Evolutionary conservation across 192 early-diverging fungal genomes (phyloP).

Genomic region (Obelidium mucronatum): DNA sequence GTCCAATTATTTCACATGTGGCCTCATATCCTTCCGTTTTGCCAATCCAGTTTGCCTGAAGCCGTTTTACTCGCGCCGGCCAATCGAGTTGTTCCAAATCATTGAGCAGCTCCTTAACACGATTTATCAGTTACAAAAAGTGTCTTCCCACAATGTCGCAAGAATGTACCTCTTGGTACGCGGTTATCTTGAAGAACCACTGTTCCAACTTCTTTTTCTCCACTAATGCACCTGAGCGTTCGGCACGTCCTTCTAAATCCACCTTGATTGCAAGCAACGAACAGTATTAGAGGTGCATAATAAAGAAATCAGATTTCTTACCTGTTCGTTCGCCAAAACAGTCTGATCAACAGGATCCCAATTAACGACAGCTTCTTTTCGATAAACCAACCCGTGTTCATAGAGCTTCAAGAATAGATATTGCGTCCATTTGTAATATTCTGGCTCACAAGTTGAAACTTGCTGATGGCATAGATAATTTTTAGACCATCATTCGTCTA

Average conservation of each 20-base stretch:
- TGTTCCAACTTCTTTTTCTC: constrained; percentile 85
- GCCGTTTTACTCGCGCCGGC: constrained; percentile 88
- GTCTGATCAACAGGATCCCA: constrained; percentile 98
- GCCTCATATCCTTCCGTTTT: constrained; percentile 70
- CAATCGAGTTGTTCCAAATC: constrained; percentile 83
- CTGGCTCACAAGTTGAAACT: constrained; percentile 83
- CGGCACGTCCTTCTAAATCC: constrained; percentile 83
- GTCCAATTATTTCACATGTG: neutral
- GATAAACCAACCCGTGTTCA: constrained; percentile 82
- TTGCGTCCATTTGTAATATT: constrained; percentile 97
- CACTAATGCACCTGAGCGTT: constrained; percentile 91
- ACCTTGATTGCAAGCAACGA: constrained; percentile 65
- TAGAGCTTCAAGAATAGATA: constrained; percentile 82
- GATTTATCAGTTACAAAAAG: neutral
- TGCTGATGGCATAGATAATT: constrained; percentile 56
- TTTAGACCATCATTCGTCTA: too few relatives aligned
- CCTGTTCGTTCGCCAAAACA: constrained; percentile 95
- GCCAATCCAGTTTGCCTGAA: constrained; percentile 95
- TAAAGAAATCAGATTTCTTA: constrained; percentile 33
- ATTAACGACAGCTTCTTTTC: constrained; percentile 90
- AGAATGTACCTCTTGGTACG: constrained; percentile 73
- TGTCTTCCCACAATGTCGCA: neutral
- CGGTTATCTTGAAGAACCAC: constrained; percentile 93
- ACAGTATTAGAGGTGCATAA: neutral
- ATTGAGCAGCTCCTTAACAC: constrained; percentile 65